A percentile compares a stretch with the other conserved stretches of the same genome.
Evolutionary conservation across 257 asterid genomes (phyloP).

Genomic region (Nicotiana paniculata): DNA sequence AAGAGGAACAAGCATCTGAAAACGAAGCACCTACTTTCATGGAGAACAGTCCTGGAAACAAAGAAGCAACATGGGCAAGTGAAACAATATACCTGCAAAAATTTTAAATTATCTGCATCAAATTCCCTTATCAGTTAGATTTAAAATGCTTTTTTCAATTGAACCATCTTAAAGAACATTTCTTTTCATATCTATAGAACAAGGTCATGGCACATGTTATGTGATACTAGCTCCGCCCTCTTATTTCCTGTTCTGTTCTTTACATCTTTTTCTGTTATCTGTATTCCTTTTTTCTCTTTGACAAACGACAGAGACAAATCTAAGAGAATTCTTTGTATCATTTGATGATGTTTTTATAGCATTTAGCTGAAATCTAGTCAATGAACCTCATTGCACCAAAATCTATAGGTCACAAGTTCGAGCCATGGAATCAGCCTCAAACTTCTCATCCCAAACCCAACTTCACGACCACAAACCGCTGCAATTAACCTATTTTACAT

Average conservation of each 20-base stretch:
- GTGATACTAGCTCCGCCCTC: not conserved
- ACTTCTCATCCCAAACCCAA: no score
- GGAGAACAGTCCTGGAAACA: conserved; percentile 66
- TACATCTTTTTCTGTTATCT: not conserved
- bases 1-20: conserved; percentile 60
- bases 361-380: not conserved
- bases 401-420: not conserved
- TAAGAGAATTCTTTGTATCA: not conserved
- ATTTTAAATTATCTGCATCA: conserved; percentile 25
- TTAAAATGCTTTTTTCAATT: not conserved
- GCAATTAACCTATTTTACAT: no score
- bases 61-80: conserved; percentile 87
- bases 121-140: conserved; percentile 7
- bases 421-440: no score
- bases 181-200: not conserved
- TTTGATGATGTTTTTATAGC: not conserved
- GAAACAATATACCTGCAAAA: conserved; percentile 93
- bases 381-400: not conserved
- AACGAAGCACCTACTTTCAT: conserved; percentile 42
- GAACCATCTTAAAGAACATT: not conserved
- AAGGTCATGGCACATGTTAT: not conserved
- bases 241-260: not conserved
- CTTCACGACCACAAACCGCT: no score
- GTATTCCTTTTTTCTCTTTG: not conserved
- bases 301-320: not conserved